Percentiles rank a stretch among this genome's conserved stretches.
These are phyloP conservation scores for Evernia prunastri DNA, from an alignment of 495 filamentous ascomycete species.

Conservation along the genomic window DNA sequence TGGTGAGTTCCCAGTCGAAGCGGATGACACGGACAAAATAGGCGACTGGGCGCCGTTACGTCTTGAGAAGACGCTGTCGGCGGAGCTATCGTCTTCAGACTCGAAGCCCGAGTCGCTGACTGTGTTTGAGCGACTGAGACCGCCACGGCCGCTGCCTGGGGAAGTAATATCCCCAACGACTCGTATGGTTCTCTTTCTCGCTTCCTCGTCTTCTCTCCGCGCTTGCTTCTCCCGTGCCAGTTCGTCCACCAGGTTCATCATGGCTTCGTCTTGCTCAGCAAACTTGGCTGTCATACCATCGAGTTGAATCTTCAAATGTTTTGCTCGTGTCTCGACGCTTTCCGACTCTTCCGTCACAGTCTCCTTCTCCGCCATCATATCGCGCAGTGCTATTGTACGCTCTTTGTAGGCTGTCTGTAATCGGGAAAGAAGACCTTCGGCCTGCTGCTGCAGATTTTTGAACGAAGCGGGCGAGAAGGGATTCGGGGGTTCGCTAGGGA, in stretches of 20 bases:
- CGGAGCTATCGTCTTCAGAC: conserved; percentile 47
- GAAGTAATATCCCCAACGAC: conserved; percentile 29
- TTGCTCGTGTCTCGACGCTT: conserved; percentile 61
- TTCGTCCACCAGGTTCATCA: conserved; percentile 58
- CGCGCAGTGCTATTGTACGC: conserved; percentile 52
- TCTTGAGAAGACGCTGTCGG: conserved; percentile 59
- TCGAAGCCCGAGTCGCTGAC: conserved; percentile 37
- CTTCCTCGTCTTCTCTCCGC: conserved; percentile 49
- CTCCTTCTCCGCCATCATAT: conserved; percentile 54
- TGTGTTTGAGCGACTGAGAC: conserved; percentile 7
- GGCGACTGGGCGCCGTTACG: conserved; percentile 40
- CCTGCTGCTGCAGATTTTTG: conserved; percentile 30
- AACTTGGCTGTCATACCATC: conserved; percentile 69
- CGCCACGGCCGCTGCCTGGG: conserved; percentile 2
- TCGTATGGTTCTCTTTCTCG: conserved; percentile 44
- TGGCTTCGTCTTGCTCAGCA: conserved; percentile 55
- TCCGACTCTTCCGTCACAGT: conserved; percentile 66
- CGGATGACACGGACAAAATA: conserved; percentile 34
- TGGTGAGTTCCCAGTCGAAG: conserved; percentile 43
- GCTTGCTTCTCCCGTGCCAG: conserved; percentile 53
- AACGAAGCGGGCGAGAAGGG: conserved; percentile 21
- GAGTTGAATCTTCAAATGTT: conserved; percentile 64
- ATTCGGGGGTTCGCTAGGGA: conserved; percentile 14
- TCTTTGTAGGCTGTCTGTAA: conserved; percentile 68
- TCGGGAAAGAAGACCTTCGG: conserved; percentile 41